Evolutionary conservation across 192 early-diverging fungal genomes (phyloP).

Genomic region (Mortierella antarctica): DNA sequence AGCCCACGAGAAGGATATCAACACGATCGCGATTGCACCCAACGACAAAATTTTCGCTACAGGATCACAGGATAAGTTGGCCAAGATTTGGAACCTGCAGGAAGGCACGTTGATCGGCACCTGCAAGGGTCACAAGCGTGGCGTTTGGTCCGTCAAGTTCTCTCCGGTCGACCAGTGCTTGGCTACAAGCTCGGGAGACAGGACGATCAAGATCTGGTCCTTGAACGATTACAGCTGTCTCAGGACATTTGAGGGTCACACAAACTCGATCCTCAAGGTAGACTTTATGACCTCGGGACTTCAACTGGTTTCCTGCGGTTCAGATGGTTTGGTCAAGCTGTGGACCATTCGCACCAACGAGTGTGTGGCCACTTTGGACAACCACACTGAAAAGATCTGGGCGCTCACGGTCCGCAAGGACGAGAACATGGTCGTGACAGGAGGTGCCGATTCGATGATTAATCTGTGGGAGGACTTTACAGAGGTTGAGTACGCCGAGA

Average conservation of each 20-base stretch:
- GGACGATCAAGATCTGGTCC: slow-evolving; percentile 96
- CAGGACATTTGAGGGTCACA: slow-evolving; percentile 95
- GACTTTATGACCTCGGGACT: slow-evolving; percentile 87
- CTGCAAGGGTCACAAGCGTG: slow-evolving; percentile 92
- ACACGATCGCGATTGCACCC: slow-evolving; percentile 89
- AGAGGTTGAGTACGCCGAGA: slow-evolving; percentile 80
- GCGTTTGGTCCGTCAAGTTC: slow-evolving; percentile 94
- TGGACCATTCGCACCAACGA: slow-evolving; percentile 95
- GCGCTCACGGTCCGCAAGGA: slow-evolving; percentile 81
- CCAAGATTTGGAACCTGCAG: slow-evolving; percentile 90
- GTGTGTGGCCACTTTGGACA: slow-evolving; percentile 92
- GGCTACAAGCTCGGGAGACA: slow-evolving; percentile 92
- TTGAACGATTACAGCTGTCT: slow-evolving; percentile 89
- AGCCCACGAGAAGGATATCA: slow-evolving; percentile 98
- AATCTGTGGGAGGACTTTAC: slow-evolving; percentile 96
- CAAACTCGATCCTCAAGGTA: slow-evolving; percentile 92
- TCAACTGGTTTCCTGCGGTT: slow-evolving; percentile 88
- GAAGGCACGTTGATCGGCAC: slow-evolving; percentile 83
- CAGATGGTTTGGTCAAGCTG: slow-evolving; percentile 95
- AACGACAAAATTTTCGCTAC: slow-evolving; percentile 94
- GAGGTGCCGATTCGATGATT: slow-evolving; percentile 91
- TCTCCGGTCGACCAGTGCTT: slow-evolving; percentile 96
- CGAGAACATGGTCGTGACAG: slow-evolving; percentile 82
- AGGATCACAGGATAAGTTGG: slow-evolving; percentile 94
- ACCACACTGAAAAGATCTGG: slow-evolving; percentile 97